Evolutionary conservation across 2,329 filamentous ascomycete species (phyloP).

Genomic region (Cladophialophora chaetospira): DNA sequence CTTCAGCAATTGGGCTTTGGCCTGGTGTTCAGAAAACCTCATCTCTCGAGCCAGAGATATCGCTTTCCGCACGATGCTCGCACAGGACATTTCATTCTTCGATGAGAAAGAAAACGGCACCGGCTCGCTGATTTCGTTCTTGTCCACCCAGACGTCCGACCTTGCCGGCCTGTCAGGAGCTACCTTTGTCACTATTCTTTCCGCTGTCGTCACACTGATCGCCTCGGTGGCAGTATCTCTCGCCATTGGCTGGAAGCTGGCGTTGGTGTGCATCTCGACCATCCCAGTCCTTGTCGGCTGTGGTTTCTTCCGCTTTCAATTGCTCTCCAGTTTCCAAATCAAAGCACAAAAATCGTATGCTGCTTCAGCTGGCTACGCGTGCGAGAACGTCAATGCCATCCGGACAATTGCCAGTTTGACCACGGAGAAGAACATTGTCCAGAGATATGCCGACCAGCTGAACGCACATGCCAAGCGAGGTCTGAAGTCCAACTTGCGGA

Average conservation of each 20-base stretch:
- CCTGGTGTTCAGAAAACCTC: no score
- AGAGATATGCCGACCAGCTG: constrained; percentile 35
- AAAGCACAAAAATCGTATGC: no score
- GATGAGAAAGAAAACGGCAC: constrained; percentile 77
- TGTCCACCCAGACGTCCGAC: constrained; percentile 79
- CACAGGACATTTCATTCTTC: constrained; percentile 81
- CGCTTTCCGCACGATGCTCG: constrained; percentile 73
- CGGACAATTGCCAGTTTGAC: constrained; percentile 71
- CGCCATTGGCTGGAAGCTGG: constrained; percentile 74
- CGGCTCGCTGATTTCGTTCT: constrained; percentile 75
- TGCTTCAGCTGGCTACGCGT: constrained; percentile 72
- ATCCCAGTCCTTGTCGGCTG: no score
- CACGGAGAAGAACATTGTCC: constrained; percentile 56
- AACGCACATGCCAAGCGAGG: constrained; percentile 55
- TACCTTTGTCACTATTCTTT: constrained; percentile 71
- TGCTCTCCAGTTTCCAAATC: no score
- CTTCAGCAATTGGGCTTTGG: no score
- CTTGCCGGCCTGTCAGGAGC: constrained; percentile 59
- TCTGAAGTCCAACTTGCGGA: constrained; percentile 47
- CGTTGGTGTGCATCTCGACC: no score
- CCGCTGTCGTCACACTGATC: constrained; percentile 74
- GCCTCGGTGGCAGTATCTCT: constrained; percentile 69
- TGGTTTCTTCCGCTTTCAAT: no score
- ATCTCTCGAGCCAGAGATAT: constrained; percentile 30
- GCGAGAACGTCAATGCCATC: constrained; percentile 72